phyloP scores from a whole-genome alignment of 2,329 filamentous ascomycete species.

The Colletotrichum acutatum region DNA sequence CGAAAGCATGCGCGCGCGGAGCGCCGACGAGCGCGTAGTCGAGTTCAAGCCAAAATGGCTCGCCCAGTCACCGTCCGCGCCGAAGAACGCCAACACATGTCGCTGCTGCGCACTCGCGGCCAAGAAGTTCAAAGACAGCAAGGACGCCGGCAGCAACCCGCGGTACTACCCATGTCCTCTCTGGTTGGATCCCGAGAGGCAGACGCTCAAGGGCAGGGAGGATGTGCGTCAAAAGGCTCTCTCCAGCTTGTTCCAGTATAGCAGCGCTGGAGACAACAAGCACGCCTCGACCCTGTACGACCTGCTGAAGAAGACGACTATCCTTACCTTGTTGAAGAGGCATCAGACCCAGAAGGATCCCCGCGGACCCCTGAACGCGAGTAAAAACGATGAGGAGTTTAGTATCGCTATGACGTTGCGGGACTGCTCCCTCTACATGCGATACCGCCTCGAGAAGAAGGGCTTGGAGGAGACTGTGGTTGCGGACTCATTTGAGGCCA shows the following conservation, averaged over 20 bases:
- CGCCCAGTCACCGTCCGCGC: conserved; percentile 78
- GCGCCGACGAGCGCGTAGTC: conserved; percentile 51
- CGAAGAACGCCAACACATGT: conserved; percentile 70
- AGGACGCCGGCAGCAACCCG: conserved; percentile 19
- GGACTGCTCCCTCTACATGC: conserved; percentile 81
- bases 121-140: conserved; percentile 46
- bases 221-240: conserved; percentile 13
- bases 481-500: conserved; percentile 58
- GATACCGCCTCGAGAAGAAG: conserved; percentile 40
- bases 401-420: conserved; percentile 82
- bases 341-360: conserved; percentile 56
- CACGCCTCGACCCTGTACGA: conserved; percentile 13
- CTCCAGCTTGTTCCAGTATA: conserved; percentile 8
- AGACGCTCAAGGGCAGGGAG: background rate
- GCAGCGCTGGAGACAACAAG: conserved; percentile 13
- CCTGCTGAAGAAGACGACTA: conserved; percentile 1
- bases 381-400: conserved; percentile 59
- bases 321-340: conserved; percentile 7
- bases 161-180: conserved; percentile 32
- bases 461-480: background rate
- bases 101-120: conserved; percentile 75
- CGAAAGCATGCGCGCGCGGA: conserved; percentile 72
- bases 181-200: conserved; percentile 26
- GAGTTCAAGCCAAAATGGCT: conserved; percentile 93
- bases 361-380: conserved; percentile 54